phyloP scores from a whole-genome alignment of 2,329 filamentous ascomycete species.

The Claviceps sp. region DNA sequence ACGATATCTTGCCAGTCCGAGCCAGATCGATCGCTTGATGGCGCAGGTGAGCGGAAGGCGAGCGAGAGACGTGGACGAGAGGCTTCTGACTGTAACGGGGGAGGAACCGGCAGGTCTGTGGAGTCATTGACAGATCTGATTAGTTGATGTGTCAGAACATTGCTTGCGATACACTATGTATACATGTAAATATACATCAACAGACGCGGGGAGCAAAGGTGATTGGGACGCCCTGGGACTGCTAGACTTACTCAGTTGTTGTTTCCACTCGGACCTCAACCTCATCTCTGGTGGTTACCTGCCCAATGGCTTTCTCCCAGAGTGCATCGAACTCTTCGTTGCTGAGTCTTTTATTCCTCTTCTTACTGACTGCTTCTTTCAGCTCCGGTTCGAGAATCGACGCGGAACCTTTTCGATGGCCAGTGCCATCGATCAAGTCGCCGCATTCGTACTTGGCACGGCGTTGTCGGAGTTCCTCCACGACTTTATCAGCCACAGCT shows the following conservation, averaged over 20 bases:
- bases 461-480: slow-evolving; percentile 74
- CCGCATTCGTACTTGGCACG: slow-evolving; percentile 88
- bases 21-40: slow-evolving; percentile 62
- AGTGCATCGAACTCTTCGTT: slow-evolving; percentile 87
- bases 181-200: no score
- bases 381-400: slow-evolving; percentile 55
- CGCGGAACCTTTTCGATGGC: slow-evolving; percentile 44
- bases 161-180: background rate
- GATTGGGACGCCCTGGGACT: slow-evolving; percentile 7
- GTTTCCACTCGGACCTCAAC: slow-evolving; percentile 30
- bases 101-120: slow-evolving; percentile 57
- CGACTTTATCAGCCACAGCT: slow-evolving; percentile 71
- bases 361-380: slow-evolving; percentile 61
- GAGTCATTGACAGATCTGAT: slow-evolving; percentile 65
- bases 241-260: slow-evolving; percentile 36
- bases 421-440: slow-evolving; percentile 48
- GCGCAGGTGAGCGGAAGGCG: slow-evolving; percentile 76
- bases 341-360: slow-evolving; percentile 70
- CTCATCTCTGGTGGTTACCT: slow-evolving; percentile 51
- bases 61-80: slow-evolving; percentile 83
- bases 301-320: slow-evolving; percentile 60
- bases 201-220: background rate
- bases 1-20: slow-evolving; percentile 77
- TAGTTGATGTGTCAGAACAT: slow-evolving; percentile 56
- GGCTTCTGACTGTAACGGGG: slow-evolving; percentile 45